Evolutionary conservation across 169 alveolate species (phyloP), one percentile per base, ranked within the genome.

Genomic region (Cytauxzoon felis): DNA sequence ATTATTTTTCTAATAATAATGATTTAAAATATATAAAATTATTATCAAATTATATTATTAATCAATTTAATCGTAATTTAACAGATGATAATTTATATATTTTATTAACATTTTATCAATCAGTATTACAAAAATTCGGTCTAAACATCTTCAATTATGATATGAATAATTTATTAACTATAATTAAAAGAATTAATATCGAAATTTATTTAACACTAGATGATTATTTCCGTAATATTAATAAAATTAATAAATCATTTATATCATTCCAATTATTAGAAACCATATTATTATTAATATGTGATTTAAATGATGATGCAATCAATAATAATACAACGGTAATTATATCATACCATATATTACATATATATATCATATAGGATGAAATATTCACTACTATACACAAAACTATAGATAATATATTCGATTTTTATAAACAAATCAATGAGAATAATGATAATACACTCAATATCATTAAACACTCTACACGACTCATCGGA

Each of bases 161-260:
- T 47, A 9, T 9, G 9, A 47, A 9, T 9, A 47, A 48, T 9
- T n/a, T 54, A 11, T 8, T 29, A 16, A 11, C 65, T 3, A 21
- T 71, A 3, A 63, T 60, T 21, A 51, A 65, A 29, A 52, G 82
- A 19, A 30, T 59, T n/a, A 76, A 71, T 32, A 62, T 71, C 5
- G 82, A 71, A 52, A 61, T 71, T 1, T 76, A 71, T 47, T 29
- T 71, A 27, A 49, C 67, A 1, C 29, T 71, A 52, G 65, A 71
- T 26, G 76, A 71, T 30, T 38, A 61, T 45, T 49, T 59, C 53
- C 27, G 82, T 13, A 32, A 9, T 5, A 68, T 52, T 3, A 19
- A 27, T 8, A 13, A 36, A 7, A n/a, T 11, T 3, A n/a, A 13
- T 19, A 56, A 36, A 19, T 45, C 33, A 16, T 40, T 45, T 38